Evolutionary conservation across 106 monocot genomes (phyloP).

Genomic region (Platanthera zijinensis): DNA sequence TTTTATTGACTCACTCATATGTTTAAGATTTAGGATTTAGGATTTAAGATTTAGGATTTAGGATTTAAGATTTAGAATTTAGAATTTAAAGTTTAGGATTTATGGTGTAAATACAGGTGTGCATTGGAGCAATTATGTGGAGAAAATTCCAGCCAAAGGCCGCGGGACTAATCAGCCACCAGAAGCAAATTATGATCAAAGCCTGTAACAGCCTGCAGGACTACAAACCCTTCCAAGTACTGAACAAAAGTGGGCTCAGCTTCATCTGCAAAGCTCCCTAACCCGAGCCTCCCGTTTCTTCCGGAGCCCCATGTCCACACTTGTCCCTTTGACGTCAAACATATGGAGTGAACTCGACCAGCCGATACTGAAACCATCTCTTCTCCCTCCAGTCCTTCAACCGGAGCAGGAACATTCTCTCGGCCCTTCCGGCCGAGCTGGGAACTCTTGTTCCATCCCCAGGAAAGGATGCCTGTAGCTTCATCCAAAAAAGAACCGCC

Average conservation of each 20-base stretch:
- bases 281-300: slow-evolving; percentile 68
- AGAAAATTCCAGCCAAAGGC: too few species aligned
- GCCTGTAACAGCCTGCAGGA: slow-evolving; percentile 64
- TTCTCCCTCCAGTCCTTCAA: slow-evolving; percentile 43
- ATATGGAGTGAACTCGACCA: slow-evolving; percentile 75
- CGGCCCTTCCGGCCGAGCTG: slow-evolving; percentile 64
- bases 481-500: slow-evolving; percentile 7
- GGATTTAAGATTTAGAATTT: too few species aligned
- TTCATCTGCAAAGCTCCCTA: slow-evolving; percentile 59
- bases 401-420: slow-evolving; percentile 33
- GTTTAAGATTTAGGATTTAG: too few species aligned
- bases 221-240: slow-evolving; percentile 44
- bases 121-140: too few species aligned
- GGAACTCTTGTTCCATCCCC: slow-evolving; percentile 77
- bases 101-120: too few species aligned
- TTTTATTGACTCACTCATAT: too few species aligned
- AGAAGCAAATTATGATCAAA: slow-evolving; percentile 83
- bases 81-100: too few species aligned
- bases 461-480: slow-evolving; percentile 37
- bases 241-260: slow-evolving; percentile 46
- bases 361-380: slow-evolving; percentile 34
- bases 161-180: slow-evolving; percentile 30
- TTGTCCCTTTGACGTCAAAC: slow-evolving; percentile 46
- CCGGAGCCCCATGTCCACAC: slow-evolving; percentile 79
- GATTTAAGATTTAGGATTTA: too few species aligned